A percentile compares a stretch with the other conserved stretches of the same genome.
These are phyloP conservation scores for Chenopodium berlandieri DNA, from an alignment of 148 eudicot species.

Conservation along the genomic window DNA sequence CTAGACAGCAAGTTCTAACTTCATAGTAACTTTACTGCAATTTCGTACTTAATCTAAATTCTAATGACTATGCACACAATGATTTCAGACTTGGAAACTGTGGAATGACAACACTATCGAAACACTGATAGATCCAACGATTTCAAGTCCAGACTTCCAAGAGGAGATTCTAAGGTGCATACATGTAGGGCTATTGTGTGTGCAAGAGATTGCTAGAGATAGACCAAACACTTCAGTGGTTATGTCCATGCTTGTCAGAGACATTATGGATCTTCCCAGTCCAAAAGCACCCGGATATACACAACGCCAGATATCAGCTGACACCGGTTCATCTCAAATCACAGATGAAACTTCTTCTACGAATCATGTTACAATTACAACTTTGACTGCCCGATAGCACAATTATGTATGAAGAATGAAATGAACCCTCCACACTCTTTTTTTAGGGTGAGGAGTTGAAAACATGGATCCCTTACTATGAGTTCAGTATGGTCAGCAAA, in stretches of 20 bases:
- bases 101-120: constrained; percentile 26
- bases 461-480: background rate
- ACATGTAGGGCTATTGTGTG: constrained; percentile 40
- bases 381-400: constrained; percentile 17
- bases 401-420: background rate
- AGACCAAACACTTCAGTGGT: constrained; percentile 37
- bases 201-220: constrained; percentile 31
- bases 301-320: constrained; percentile 19
- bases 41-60: background rate
- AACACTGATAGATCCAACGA: constrained; percentile 28
- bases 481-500: background rate
- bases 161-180: constrained; percentile 36
- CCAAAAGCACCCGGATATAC: constrained; percentile 28
- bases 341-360: constrained; percentile 12
- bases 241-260: constrained; percentile 26
- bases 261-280: constrained; percentile 16
- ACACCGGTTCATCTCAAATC: constrained; percentile 7
- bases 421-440: background rate
- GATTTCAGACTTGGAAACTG: constrained; percentile 35
- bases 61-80: background rate
- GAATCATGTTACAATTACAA: constrained; percentile 20
- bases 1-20: background rate
- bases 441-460: background rate
- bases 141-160: constrained; percentile 8
- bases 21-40: background rate